Percentiles rank a stretch among this genome's conserved stretches.
Conservation (phyloP, 2,329 filamentous ascomycete species). For the Arthrobotrys iridis region DNA sequence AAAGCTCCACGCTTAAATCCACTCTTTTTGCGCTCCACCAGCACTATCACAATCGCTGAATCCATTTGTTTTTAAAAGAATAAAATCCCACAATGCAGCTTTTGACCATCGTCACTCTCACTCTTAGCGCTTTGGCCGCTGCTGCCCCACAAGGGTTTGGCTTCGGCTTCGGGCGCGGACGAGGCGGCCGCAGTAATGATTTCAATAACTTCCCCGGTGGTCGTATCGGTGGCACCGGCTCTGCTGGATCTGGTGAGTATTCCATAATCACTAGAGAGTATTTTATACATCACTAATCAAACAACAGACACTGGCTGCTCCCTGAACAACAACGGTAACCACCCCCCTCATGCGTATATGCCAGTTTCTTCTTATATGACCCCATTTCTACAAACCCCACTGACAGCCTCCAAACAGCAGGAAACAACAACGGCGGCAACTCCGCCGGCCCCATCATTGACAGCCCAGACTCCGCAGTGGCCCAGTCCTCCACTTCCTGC, state of each 20-base stretch:
- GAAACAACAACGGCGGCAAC: slow-evolving; percentile 32
- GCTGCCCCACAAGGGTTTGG: slow-evolving; percentile 23
- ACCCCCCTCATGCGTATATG: not conserved
- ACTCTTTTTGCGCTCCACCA: slow-evolving; percentile 10
- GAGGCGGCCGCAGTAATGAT: no score
- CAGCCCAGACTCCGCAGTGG: slow-evolving; percentile 14
- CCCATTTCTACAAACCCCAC: not conserved
- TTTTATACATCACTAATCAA: not conserved
- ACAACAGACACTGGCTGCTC: slow-evolving; percentile 28
- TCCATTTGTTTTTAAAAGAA: not conserved
- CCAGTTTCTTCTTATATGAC: not conserved
- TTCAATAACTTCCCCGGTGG: not conserved
- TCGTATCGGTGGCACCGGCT: slow-evolving; percentile 43
- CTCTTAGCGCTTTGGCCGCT: slow-evolving; percentile 39
- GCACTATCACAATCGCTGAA: not conserved
- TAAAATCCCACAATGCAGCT: slow-evolving; percentile 44
- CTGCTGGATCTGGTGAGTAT: slow-evolving; percentile 26
- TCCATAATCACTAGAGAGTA: not conserved
- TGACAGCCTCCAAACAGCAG: not conserved
- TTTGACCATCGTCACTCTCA: slow-evolving; percentile 39
- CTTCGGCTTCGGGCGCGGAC: not conserved
- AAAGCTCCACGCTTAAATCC: slow-evolving; percentile 23
- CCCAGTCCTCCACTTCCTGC: slow-evolving; percentile 42
- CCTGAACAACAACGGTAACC: slow-evolving; percentile 35
- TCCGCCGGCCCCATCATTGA: slow-evolving; percentile 38